Base-by-base conservation (phyloP, 176 grass and related monocot species). In the Themeda triandra region DNA sequence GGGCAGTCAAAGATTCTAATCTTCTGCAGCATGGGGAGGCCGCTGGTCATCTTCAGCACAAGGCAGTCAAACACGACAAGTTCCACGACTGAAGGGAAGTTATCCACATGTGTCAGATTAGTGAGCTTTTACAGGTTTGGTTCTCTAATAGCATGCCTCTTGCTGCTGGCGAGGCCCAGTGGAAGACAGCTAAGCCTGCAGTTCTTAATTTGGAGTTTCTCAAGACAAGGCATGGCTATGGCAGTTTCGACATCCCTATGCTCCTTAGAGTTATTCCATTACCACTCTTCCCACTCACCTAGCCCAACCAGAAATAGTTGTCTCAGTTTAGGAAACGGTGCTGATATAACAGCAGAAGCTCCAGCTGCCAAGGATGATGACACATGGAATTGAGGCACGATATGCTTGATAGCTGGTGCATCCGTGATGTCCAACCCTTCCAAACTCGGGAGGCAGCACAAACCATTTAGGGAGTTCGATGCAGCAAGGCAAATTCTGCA, bases 281-380 rank as follows among this genome's bases (percentile, higher is more conserved):
- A 33, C 88, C 84, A 86, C 21, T 68, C 58, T 66, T 83, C 59
- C 88, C 41, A 87, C 24, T 25, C 19, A 4, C 12, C 0, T 21
- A 87, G 6, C 3, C 6, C 46, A 4, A 0, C 0, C 17, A 75
- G 6, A 0, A 0, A 0, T 0, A 87, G 6, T 6, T 0, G 0
- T 35, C 1, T 17, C 9, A 87, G 19, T 1, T 12, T 63, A 32
- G 73, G 88, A 32, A 76, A 79, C 0, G 75, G n/a, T 29, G 44
- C 8, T 0, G 54, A 81, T 29, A 53, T 42, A 10, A 6, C 15
- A 17, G 45, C 6, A 3, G 3, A 18, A 37, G 1, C 8, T 19
- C 28, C 31, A 19, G 35, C 15, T 1, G 5, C 21, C 19, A 59
- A 1, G 7, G 31, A 73, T 18, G 74, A 25, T 13, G 31, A 5